Evolutionary conservation across 805 yeast species (phyloP).

Genomic region (Yamadazyma sp.): DNA sequence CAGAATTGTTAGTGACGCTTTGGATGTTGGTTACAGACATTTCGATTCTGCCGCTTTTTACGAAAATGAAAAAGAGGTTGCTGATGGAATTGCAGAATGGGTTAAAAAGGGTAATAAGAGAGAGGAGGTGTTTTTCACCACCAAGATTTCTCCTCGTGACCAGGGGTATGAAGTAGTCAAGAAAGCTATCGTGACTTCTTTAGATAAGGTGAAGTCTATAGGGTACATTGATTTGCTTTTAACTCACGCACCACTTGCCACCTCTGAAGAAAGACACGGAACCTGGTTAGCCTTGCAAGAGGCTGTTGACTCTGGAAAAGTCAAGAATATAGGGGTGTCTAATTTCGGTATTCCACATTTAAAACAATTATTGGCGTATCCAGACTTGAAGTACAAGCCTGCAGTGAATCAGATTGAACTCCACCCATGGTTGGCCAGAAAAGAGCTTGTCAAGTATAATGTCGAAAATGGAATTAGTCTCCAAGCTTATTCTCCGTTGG

Average conservation of each 20-base stretch:
- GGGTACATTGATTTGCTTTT: slow-evolving; percentile 42
- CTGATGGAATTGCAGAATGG: slow-evolving; percentile 54
- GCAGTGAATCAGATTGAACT: slow-evolving; percentile 36
- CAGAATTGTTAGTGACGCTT: slow-evolving; percentile 38
- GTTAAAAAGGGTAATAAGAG: slow-evolving; percentile 21
- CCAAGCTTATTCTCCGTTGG: slow-evolving; percentile 81
- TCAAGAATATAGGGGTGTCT: slow-evolving; percentile 35
- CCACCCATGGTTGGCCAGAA: slow-evolving; percentile 58
- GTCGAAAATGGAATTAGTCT: slow-evolving; percentile 53
- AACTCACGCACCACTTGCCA: slow-evolving; percentile 55
- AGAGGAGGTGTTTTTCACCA: slow-evolving; percentile 37
- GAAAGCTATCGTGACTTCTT: slow-evolving; percentile 28
- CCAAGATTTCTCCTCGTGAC: slow-evolving; percentile 29
- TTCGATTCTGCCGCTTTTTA: slow-evolving; percentile 73
- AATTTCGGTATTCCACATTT: slow-evolving; percentile 32
- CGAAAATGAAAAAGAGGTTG: slow-evolving; percentile 61
- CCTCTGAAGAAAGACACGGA: slow-evolving; percentile 27
- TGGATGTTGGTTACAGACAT: slow-evolving; percentile 68
- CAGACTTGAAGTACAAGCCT: slow-evolving; percentile 27
- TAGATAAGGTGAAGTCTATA: slow-evolving; percentile 31
- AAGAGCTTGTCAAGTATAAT: slow-evolving; percentile 59
- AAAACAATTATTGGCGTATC: slow-evolving; percentile 23
- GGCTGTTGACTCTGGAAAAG: slow-evolving; percentile 56
- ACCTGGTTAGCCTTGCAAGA: slow-evolving; percentile 85
- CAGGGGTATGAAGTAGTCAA: slow-evolving; percentile 39